phyloP scores from a whole-genome alignment of 2,329 filamentous ascomycete species.

The Ophiocordyceps camponoti-saundersi region DNA sequence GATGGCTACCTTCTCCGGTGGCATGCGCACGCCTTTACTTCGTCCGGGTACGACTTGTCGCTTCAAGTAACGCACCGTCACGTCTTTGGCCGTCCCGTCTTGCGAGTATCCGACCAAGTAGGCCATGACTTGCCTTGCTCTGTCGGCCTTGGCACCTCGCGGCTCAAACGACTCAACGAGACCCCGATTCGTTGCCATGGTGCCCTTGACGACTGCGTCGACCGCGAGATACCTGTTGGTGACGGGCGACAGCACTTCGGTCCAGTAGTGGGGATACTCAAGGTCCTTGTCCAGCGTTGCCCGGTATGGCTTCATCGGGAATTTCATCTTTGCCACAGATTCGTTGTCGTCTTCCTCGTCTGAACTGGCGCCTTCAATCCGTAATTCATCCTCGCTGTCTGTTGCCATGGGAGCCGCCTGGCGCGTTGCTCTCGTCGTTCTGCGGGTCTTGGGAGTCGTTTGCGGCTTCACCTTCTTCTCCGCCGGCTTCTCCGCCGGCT shows the following conservation, averaged over 20 bases:
- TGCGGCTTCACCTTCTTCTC: slow-evolving; percentile 4
- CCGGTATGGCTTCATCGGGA: slow-evolving; percentile 14
- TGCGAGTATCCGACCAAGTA: slow-evolving; percentile 72
- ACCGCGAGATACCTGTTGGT: slow-evolving; percentile 67
- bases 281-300: slow-evolving; percentile 55
- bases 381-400: slow-evolving; percentile 31
- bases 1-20: slow-evolving; percentile 63
- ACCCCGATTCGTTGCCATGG: slow-evolving; percentile 56
- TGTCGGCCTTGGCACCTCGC: slow-evolving; percentile 67
- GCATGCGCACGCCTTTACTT: slow-evolving; percentile 71
- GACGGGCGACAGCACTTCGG: slow-evolving; percentile 69
- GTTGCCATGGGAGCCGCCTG: slow-evolving; percentile 6
- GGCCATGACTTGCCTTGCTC: slow-evolving; percentile 73
- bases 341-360: slow-evolving; percentile 45
- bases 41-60: slow-evolving; percentile 70
- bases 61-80: slow-evolving; percentile 81
- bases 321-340: slow-evolving; percentile 37
- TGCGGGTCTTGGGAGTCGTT: slow-evolving; percentile 4
- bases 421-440: slow-evolving; percentile 2
- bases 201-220: slow-evolving; percentile 52
- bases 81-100: slow-evolving; percentile 84
- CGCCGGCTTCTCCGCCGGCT: neutral
- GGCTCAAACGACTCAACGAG: slow-evolving; percentile 64
- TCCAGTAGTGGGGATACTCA: slow-evolving; percentile 82
- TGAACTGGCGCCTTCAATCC: slow-evolving; percentile 24